Evolutionary conservation across 202 grass and related monocot genomes (phyloP), one percentile per base, ranked within the genome.

Genomic region (Zizania palustris): DNA sequence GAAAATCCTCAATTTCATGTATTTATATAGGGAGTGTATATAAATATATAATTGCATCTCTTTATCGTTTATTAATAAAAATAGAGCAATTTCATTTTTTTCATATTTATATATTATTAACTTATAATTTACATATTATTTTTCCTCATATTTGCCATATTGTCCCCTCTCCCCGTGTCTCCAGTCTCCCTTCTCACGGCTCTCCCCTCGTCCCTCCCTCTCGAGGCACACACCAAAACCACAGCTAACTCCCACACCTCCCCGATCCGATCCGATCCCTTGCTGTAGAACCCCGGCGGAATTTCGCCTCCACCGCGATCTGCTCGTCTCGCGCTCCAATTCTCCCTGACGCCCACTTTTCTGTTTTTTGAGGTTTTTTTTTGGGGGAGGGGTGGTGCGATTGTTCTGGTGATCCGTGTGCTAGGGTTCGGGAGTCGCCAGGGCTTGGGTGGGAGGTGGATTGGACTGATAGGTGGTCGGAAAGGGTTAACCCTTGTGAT

Each of bases 191-290:
- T 11, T 1, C 28, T 36, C 59, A 33, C 13, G 13, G 11, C 2
- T 63, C 63, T 65, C 61, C 5, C 7, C 18, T 57, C 36, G 21
- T 40, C 67, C 13, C 36, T 33, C 36, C 21, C 33, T 3, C 51
- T 43, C 38, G 9, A 45, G 28, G 28, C 28, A 28, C 28, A 28
- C 58, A 44, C 53, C 50, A 66, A 53, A 80, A 43, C 40, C 65
- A 46, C 42, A 60, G 60, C 35, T 28, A 81, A 65, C 36, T 78
- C 49, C 61, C 21, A 3, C 20, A 37, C 48, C 58, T 53, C 60
- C 74, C 61, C 22, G 63, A 60, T 66, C 69, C 22, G 63, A 60
- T 66, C 69, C 68, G 20, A 19, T 16, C 22, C 63, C 42, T 61
- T 13, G 5, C 71, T 19, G 46, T 6, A 49, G n/a, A 51, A 54